phyloP scores from a whole-genome alignment of 768 basidiomycete species.

The Lentinula sp. region DNA sequence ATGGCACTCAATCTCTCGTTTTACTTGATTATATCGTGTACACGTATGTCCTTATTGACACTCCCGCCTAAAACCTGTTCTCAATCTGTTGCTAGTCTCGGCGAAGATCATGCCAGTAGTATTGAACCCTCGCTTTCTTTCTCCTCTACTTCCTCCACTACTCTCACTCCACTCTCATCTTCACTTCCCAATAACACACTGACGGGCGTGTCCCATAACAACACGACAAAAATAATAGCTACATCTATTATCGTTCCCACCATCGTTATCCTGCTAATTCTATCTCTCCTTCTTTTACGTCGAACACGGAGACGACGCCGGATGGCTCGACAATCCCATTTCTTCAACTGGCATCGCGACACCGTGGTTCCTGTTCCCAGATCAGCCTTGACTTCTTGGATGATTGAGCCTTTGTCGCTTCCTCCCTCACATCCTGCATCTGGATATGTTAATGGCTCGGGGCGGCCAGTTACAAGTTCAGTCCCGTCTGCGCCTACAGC shows the following conservation, averaged over 20 bases:
- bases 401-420: neutral
- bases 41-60: constrained; percentile 17
- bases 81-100: neutral
- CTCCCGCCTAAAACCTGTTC: neutral
- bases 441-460: neutral
- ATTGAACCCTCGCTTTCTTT: neutral
- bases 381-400: neutral
- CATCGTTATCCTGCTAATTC: neutral
- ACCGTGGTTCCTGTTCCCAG: neutral
- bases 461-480: neutral
- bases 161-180: neutral
- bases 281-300: neutral
- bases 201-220: neutral
- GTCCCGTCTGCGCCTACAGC: constrained; percentile 1
- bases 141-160: neutral
- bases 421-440: constrained; percentile 2
- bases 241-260: neutral
- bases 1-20: constrained; percentile 21
- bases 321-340: neutral
- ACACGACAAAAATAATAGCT: neutral
- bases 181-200: neutral
- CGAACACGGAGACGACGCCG: neutral
- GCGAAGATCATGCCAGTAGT: neutral
- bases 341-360: neutral
- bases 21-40: constrained; percentile 36